Conservation (phyloP, 257 asterid species). For the Fraxinus excelsior region DNA sequence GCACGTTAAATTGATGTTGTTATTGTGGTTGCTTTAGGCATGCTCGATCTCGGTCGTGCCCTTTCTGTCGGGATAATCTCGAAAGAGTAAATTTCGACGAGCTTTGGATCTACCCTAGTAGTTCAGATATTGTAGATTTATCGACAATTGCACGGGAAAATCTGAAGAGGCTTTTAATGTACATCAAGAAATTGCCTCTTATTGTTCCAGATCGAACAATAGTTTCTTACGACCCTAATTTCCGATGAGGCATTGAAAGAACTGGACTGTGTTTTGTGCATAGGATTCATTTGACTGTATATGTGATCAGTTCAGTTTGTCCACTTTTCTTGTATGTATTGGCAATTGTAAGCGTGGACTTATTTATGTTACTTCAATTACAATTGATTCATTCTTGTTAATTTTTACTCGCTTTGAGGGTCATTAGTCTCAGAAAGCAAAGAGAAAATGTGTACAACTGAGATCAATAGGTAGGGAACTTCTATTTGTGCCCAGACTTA, state of each 20-base stretch:
- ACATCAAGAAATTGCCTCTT: conserved; percentile 66
- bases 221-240: conserved; percentile 55
- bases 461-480: too few species aligned
- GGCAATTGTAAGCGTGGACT: not conserved
- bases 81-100: conserved; percentile 36
- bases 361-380: not conserved
- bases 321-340: not conserved
- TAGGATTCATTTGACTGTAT: conserved; percentile 24
- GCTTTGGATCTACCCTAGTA: conserved; percentile 62
- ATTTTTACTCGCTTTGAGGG: not conserved
- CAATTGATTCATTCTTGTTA: not conserved
- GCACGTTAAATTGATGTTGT: not conserved
- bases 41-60: conserved; percentile 41
- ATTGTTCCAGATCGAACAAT: conserved; percentile 51
- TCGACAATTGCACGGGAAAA: conserved; percentile 59
- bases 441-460: not conserved
- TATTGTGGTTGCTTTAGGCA: conserved; percentile 25
- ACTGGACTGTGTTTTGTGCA: conserved; percentile 14
- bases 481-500: too few species aligned
- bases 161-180: conserved; percentile 64
- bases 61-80: conserved; percentile 40
- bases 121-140: conserved; percentile 55
- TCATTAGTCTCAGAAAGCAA: not conserved
- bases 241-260: conserved; percentile 31
- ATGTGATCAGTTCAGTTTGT: conserved; percentile 26